A percentile compares a stretch with the other conserved stretches of the same genome.
Conservation (phyloP, 768 basidiomycete genomes). For the Hemileccinum impolitum region DNA sequence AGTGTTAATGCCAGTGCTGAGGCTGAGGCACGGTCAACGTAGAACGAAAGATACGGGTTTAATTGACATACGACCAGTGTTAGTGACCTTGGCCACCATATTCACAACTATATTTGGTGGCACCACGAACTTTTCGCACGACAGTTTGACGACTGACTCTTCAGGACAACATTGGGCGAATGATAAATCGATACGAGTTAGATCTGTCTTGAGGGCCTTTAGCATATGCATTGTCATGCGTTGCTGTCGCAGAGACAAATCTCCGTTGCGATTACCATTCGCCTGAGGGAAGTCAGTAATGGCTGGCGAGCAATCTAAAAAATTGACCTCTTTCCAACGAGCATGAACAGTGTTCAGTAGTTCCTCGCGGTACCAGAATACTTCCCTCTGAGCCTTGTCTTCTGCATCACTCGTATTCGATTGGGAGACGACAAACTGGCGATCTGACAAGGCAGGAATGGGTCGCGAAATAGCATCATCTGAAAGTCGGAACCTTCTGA, state of each 20-base stretch:
- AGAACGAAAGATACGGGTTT: not conserved
- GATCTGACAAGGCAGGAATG: slow-evolving; percentile 81
- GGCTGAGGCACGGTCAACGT: slow-evolving; percentile 36
- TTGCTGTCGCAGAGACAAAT: slow-evolving; percentile 74
- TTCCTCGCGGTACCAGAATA: slow-evolving; percentile 97
- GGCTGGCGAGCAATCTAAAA: not conserved
- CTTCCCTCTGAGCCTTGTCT: slow-evolving; percentile 62
- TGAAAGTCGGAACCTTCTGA: slow-evolving; percentile 65
- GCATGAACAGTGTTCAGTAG: slow-evolving; percentile 67
- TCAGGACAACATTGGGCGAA: slow-evolving; percentile 36
- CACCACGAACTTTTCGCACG: slow-evolving; percentile 45
- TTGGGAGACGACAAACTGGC: slow-evolving; percentile 88
- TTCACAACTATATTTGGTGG: slow-evolving; percentile 61
- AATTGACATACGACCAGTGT: slow-evolving; percentile 58
- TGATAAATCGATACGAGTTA: slow-evolving; percentile 55
- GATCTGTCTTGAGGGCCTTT: slow-evolving; percentile 67
- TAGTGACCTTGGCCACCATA: slow-evolving; percentile 54
- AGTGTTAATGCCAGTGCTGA: slow-evolving; percentile 50
- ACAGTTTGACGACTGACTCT: slow-evolving; percentile 13
- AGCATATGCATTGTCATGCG: slow-evolving; percentile 78
- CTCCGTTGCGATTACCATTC: slow-evolving; percentile 73
- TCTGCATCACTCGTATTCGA: slow-evolving; percentile 58
- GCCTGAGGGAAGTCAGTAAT: slow-evolving; percentile 45
- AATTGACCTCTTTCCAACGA: slow-evolving; percentile 79
- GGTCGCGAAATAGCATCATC: slow-evolving; percentile 55